Evolutionary conservation across 805 yeast species (phyloP), one percentile per base, ranked within the genome.

Genomic region (Dipodascus geniculatus): DNA sequence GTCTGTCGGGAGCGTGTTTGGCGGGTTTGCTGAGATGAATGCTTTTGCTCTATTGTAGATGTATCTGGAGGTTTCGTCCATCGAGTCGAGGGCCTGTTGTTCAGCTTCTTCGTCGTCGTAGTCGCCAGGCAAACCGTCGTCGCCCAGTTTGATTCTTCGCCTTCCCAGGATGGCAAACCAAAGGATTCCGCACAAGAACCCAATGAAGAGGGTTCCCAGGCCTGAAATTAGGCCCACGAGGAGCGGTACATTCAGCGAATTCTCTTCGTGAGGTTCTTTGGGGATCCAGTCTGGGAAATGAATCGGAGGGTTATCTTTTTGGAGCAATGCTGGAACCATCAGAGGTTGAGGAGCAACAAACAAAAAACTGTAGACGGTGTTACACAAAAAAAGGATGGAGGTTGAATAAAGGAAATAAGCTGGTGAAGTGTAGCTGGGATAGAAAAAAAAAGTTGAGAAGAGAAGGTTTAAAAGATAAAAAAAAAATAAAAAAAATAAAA

Each of bases 91-190:
- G 14, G 88, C 74, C 54, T 76, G 81, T 42, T 74, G 74, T 59
- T 83, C 77, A 48, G 75, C 70, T 42, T 78, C 80, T 51, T 79
- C 83, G 58, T 83, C 90, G 59, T 81, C 88, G 57, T 78, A 73
- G 49, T 77, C 74, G 22, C 83, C 85, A 0, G 86, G 83, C 19
- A 70, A 65, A 14, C 74, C 75, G 57, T 71, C 68, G 35, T 65
- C 65, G 35, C 68, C 65, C 42, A 71, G 62, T 44, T 64, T 61
- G 60, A 72, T 57, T 51, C 71, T 57, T 51, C 66, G 56, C 51
- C 65, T 55, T 47, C 67, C 62, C 52, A 64, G 60, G 57, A 70
- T 33, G 59, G 67, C 61, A 58, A 67, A 58, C 70, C 68, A 55
- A 56, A 65, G 23, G 19, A 58, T 59, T 24, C 58, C 59, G 24